phyloP scores from a whole-genome alignment of 2,329 filamentous ascomycete species.

The Plectosphaerella plurivora region DNA sequence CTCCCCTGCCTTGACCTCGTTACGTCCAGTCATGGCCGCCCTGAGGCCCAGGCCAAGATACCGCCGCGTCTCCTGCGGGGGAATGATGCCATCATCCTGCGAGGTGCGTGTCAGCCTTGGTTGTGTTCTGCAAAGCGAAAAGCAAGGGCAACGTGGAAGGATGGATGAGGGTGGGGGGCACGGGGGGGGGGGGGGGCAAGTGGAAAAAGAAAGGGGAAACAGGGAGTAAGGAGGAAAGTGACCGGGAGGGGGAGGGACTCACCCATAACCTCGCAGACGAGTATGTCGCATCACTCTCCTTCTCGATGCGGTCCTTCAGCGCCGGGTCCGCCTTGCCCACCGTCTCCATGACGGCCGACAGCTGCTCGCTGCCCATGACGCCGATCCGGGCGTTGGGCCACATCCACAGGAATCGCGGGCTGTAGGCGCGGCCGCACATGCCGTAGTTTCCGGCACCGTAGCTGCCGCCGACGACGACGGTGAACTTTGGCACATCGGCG shows the following conservation, averaged over 20 bases:
- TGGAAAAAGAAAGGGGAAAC: slow-evolving; percentile 1
- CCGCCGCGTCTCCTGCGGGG: slow-evolving; percentile 68
- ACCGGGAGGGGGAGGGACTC: slow-evolving; percentile 20
- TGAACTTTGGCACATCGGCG: slow-evolving; percentile 93
- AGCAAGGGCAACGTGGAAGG: slow-evolving; percentile 5
- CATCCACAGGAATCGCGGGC: slow-evolving; percentile 88
- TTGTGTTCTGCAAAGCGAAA: not conserved
- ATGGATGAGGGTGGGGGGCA: slow-evolving; percentile 3
- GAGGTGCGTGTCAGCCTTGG: slow-evolving; percentile 3
- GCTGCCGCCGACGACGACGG: slow-evolving; percentile 88
- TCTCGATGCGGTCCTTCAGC: slow-evolving; percentile 79
- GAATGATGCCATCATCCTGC: slow-evolving; percentile 74
- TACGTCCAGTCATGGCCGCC: slow-evolving; percentile 66
- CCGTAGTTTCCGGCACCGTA: slow-evolving; percentile 97
- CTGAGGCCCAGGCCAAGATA: slow-evolving; percentile 70
- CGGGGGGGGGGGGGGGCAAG: not conserved
- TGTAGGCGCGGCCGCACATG: slow-evolving; percentile 94
- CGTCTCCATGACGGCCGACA: slow-evolving; percentile 89
- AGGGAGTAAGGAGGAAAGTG: not conserved
- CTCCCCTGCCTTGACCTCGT: slow-evolving; percentile 54
- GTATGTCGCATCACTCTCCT: slow-evolving; percentile 84
- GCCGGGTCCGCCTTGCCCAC: slow-evolving; percentile 80
- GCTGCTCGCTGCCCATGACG: slow-evolving; percentile 93
- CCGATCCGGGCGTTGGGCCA: slow-evolving; percentile 97
- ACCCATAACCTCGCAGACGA: slow-evolving; percentile 88